Conservation (phyloP, 192 early-diverging fungal genomes). For the Neocallimastix lanati region DNA sequence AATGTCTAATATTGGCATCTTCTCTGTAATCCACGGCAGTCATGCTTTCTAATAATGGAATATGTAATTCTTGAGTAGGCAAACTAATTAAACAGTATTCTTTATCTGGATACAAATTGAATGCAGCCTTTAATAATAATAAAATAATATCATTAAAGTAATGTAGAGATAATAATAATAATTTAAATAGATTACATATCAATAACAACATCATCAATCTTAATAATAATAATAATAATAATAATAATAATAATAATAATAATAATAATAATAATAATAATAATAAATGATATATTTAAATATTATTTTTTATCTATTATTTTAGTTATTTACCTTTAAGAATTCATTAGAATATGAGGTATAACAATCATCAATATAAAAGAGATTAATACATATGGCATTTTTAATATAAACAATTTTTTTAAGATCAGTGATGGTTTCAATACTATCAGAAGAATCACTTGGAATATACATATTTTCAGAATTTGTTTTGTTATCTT, state of each 20-base stretch:
- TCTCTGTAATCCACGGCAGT: constrained; percentile 3
- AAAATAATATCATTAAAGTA: no score
- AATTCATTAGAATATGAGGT: constrained; percentile 20
- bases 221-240: no score
- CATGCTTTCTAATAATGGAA: constrained; percentile 19
- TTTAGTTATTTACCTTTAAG: constrained; percentile 1
- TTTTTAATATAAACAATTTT: constrained; percentile 9
- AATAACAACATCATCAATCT: no score
- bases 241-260: no score
- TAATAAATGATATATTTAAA: no score
- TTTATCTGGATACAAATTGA: constrained; percentile 15
- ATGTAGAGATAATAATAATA: no score
- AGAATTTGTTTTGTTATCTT: no score
- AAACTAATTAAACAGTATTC: constrained; percentile 30
- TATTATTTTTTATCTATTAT: no score
- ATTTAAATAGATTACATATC: no score
- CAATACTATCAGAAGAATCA: constrained; percentile 6
- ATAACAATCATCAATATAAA: constrained; percentile 24
- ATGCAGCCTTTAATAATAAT: constrained; percentile 16
- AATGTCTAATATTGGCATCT: constrained; percentile 10
- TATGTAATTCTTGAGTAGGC: constrained; percentile 14
- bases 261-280: no score
- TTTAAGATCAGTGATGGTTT: constrained; percentile 6
- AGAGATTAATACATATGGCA: constrained; percentile 21
- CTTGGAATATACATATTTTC: no score